A percentile compares a stretch with the other conserved stretches of the same genome.
Evolutionary conservation across 176 grass and related monocot genomes (phyloP).

Genomic region (Panicum miliaceum): DNA sequence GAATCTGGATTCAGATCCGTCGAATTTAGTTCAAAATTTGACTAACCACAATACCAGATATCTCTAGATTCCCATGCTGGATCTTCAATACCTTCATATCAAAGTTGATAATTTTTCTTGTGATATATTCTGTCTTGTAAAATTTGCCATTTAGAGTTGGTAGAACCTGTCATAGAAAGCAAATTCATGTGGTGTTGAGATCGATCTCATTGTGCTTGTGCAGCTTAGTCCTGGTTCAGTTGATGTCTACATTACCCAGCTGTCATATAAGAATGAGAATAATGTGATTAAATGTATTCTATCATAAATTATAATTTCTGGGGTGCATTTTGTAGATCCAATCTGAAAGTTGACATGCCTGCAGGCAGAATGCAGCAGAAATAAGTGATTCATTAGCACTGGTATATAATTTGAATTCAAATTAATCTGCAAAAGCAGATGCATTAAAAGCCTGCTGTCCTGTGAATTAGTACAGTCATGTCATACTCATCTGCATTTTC

Average conservation of each 20-base stretch:
- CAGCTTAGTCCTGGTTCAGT: neutral
- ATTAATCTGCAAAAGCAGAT: constrained; percentile 6
- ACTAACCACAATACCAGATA: neutral
- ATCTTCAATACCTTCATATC: neutral
- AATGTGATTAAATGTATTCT: neutral
- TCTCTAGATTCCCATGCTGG: neutral
- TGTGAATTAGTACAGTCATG: neutral
- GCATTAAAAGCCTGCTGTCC: neutral
- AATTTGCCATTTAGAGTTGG: neutral
- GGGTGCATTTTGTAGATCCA: neutral
- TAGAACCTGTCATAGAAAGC: neutral
- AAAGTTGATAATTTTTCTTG: neutral
- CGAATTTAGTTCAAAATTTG: neutral
- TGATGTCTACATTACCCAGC: neutral
- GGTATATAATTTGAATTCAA: neutral
- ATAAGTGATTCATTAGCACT: neutral
- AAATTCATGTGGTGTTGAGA: neutral
- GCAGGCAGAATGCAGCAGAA: neutral
- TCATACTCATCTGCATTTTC: neutral
- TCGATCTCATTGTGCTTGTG: neutral
- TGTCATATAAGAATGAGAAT: neutral
- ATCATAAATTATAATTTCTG: neutral
- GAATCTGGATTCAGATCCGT: neutral
- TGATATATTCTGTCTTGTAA: neutral
- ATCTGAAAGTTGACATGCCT: neutral